Conservation (phyloP, 179 eudicot species). For the Silene noctiflora region DNA sequence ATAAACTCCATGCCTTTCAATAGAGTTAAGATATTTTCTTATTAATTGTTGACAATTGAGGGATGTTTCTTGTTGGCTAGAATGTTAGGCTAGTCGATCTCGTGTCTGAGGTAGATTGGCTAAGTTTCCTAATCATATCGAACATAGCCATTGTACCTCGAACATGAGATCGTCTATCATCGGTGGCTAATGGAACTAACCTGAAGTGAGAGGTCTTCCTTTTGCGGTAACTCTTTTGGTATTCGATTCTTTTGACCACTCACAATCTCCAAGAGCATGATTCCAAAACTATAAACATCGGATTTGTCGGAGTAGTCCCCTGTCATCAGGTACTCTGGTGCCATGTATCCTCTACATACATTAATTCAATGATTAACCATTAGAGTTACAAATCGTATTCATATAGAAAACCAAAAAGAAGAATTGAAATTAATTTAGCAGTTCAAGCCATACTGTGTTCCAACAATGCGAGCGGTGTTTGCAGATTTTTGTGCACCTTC, state of each 20-base stretch:
- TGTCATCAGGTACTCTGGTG: slow-evolving; percentile 12
- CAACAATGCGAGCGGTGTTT: slow-evolving; percentile 26
- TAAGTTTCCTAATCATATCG: neutral
- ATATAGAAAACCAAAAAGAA: no score
- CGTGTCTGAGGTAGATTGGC: no score
- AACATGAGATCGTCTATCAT: no score
- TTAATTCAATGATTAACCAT: neutral
- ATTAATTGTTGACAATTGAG: no score
- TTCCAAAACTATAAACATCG: slow-evolving; percentile 23
- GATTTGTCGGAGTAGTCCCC: slow-evolving; percentile 23
- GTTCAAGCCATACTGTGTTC: slow-evolving; percentile 25
- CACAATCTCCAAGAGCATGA: slow-evolving; percentile 18
- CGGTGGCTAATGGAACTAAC: no score
- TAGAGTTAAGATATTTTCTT: neutral
- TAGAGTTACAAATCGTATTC: neutral
- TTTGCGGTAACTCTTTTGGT: neutral
- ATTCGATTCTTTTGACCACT: slow-evolving; percentile 11
- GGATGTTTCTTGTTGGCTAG: no score
- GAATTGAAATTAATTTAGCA: no score
- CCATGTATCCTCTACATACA: slow-evolving; percentile 23
- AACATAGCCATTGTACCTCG: neutral
- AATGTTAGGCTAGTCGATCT: no score
- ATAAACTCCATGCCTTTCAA: slow-evolving; percentile 45
- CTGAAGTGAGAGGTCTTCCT: neutral
- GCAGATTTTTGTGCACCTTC: slow-evolving; percentile 29